These are phyloP conservation scores for Trifolium pratense DNA, from an alignment of 306 rosid species.

Conservation along the genomic window DNA sequence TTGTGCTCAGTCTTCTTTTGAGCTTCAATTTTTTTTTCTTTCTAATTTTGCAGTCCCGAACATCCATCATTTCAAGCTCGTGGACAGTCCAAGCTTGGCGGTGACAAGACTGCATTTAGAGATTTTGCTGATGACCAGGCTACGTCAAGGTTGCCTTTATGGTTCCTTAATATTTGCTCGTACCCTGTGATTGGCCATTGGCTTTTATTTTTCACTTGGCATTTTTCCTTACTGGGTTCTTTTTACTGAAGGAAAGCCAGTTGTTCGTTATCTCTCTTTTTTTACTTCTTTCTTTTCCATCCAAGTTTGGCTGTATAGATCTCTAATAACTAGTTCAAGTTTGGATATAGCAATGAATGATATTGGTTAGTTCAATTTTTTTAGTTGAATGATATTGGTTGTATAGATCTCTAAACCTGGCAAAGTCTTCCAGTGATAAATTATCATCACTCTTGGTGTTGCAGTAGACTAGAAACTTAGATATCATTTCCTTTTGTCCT, in stretches of 20 bases:
- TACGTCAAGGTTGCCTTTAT: constrained; percentile 70
- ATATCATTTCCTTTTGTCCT: constrained; percentile 27
- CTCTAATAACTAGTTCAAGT: constrained; percentile 15
- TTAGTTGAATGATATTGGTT: no score
- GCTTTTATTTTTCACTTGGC: constrained; percentile 19
- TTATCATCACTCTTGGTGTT: constrained; percentile 20
- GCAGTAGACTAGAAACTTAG: constrained; percentile 5
- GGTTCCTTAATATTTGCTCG: constrained; percentile 36
- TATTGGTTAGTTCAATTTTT: constrained; percentile 20
- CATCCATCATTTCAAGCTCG: constrained; percentile 82
- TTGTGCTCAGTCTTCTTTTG: constrained; percentile 23
- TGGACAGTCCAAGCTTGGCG: constrained; percentile 92
- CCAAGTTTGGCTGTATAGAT: constrained; percentile 20
- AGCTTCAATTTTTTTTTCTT: constrained; percentile 7
- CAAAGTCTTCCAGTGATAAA: not conserved
- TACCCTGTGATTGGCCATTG: constrained; percentile 21
- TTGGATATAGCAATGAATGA: constrained; percentile 27
- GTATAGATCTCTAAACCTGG: constrained; percentile 2
- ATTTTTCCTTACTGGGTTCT: not conserved
- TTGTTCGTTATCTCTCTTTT: not conserved
- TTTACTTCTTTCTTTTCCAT: constrained; percentile 13
- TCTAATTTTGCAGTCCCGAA: constrained; percentile 81
- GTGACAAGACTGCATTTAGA: constrained; percentile 78
- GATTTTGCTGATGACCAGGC: constrained; percentile 84
- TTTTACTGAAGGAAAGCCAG: constrained; percentile 29